Base-by-base conservation (phyloP, 306 rosid species). In the Begonia fuchsioides region DNA sequence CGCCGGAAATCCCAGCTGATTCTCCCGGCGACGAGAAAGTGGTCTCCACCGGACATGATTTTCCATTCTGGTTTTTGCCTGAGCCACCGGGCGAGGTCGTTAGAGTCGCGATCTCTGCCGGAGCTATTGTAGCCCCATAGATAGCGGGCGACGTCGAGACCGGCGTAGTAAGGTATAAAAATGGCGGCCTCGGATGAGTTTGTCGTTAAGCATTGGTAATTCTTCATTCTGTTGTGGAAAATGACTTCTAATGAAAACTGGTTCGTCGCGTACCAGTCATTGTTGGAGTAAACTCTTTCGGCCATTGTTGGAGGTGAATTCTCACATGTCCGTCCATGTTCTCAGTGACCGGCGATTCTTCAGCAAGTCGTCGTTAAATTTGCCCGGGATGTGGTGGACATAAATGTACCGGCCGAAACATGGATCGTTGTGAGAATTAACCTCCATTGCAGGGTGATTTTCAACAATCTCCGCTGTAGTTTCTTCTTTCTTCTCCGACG, bases 1-100 rank as follows among this genome's bases (percentile, higher is more conserved):
- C 82, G 67, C 43, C 82, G 59, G 20, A 71, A 71, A 54, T 75
- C 82, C 82, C 82, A 75, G 6, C 69, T 67, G 16, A 75, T 71
- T 38, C 82, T 62, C 54, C 82, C 82, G 2, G 69, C 81, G 6
- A 71, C 68, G 14, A 71, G 15, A 52, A 75, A 75, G 68, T 75
- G 74, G 51, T 75, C 81, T 54, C 74, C 64, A 0, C 81, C 81
- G 51, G 57, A 52, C 81, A 71, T 67, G 14, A 45, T 18, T 32
- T 56, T 59, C 81, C 76, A 75, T 52, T 75, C 74, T 6, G 73
- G 51, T 43, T 49, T 66, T 19, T 47, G 45, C 16, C 63, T 62
- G 3, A 75, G 57, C 73, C 73, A 75, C 10, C 60, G 56, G 1
- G 50, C 55, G 12, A 75, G 57, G 0, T 59, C 71, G 46, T 59